Percentiles rank a stretch among this genome's conserved stretches.
Conservation (phyloP, 2,329 filamentous ascomycete genomes). For the Pseudocercospora macadamiae region DNA sequence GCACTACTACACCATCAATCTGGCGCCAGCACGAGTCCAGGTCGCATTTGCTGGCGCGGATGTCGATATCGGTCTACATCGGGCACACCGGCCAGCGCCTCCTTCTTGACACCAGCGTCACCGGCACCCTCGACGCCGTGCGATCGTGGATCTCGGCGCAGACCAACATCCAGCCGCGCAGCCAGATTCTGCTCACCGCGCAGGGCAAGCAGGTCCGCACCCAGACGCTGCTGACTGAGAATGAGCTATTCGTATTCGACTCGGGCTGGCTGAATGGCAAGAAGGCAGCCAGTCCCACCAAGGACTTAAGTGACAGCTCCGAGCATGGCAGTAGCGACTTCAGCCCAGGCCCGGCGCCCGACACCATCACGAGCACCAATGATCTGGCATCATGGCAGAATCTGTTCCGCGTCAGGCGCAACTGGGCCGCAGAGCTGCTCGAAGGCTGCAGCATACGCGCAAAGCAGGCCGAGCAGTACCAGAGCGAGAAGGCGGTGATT, state of each 20-base stretch:
- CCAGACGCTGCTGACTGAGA: constrained; percentile 80
- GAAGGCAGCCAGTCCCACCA: constrained; percentile 41
- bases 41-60: constrained; percentile 42
- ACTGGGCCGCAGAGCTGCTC: constrained; percentile 75
- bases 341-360: constrained; percentile 68
- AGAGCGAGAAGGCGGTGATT: constrained; percentile 74
- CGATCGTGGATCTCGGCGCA: constrained; percentile 77
- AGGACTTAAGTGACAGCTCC: constrained; percentile 41
- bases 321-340: constrained; percentile 59
- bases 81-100: constrained; percentile 91
- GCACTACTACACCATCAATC: background rate
- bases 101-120: constrained; percentile 73
- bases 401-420: constrained; percentile 76
- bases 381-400: constrained; percentile 86
- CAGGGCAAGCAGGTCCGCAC: constrained; percentile 82
- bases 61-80: constrained; percentile 76
- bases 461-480: constrained; percentile 64
- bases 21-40: constrained; percentile 19
- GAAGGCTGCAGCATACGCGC: constrained; percentile 71
- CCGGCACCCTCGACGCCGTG: constrained; percentile 80
- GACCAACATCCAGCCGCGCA: constrained; percentile 71
- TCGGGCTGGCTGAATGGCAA: constrained; percentile 55
- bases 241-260: constrained; percentile 91
- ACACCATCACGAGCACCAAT: constrained; percentile 77
- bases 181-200: constrained; percentile 84